Evolutionary conservation across 176 grass and related monocot species (phyloP).

Genomic region (Chrysopogon serrulatus): DNA sequence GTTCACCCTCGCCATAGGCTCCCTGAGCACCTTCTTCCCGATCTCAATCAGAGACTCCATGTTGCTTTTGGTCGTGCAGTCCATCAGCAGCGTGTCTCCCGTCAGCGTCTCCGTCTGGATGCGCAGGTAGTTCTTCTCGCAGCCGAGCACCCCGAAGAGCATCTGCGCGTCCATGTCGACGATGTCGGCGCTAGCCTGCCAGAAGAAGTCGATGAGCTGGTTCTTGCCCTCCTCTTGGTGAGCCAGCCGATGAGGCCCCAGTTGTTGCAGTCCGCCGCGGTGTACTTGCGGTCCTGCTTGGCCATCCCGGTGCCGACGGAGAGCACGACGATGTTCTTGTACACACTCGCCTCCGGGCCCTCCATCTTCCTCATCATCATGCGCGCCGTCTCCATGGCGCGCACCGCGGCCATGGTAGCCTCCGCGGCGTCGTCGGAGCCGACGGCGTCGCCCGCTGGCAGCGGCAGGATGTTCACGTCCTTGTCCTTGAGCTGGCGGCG

Average conservation of each 20-base stretch:
- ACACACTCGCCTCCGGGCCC: background rate
- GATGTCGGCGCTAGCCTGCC: too few relatives aligned
- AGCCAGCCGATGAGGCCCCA: slow-evolving; percentile 47
- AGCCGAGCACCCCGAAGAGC: background rate
- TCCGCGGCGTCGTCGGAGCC: too few relatives aligned
- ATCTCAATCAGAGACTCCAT: background rate
- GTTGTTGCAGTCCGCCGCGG: background rate
- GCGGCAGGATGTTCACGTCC: accelerated
- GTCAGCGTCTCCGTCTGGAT: background rate
- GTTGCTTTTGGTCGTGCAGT: background rate
- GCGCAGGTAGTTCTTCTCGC: background rate
- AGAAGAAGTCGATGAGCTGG: slow-evolving; percentile 59
- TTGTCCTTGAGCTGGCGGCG: background rate
- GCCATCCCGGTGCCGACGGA: slow-evolving; percentile 46
- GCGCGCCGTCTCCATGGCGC: too few relatives aligned
- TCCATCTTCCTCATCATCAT: background rate
- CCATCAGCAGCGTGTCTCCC: background rate
- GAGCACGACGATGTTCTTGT: slow-evolving; percentile 40
- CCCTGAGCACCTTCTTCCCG: background rate
- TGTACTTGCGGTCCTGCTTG: slow-evolving; percentile 30
- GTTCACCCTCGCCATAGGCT: slow-evolving; percentile 57
- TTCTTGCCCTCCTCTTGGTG: slow-evolving; percentile 2
- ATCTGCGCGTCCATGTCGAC: background rate
- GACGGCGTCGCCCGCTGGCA: background rate
- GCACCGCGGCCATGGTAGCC: background rate